These are phyloP conservation scores for Plasmodium vinckei DNA, from an alignment of 169 alveolate genomes.

Conservation along the genomic window DNA sequence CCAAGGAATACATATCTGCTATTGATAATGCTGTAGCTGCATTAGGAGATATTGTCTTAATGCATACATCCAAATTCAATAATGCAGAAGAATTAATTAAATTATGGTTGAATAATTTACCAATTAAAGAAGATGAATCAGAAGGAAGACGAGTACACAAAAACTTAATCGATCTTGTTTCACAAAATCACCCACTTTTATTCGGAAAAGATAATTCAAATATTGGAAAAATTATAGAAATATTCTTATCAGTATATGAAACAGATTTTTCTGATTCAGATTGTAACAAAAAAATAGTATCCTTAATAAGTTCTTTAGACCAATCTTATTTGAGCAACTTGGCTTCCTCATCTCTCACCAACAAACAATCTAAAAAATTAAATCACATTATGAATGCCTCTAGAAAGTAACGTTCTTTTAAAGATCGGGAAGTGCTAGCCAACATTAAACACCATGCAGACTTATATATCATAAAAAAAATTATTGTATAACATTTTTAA, in stretches of 20 bases:
- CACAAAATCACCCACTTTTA: constrained; percentile 83
- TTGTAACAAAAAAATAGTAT: constrained; percentile 82
- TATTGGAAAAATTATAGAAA: constrained; percentile 83
- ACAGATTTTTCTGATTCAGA: constrained; percentile 88
- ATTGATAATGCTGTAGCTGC: constrained; percentile 92
- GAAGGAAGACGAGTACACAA: constrained; percentile 89
- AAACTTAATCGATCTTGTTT: constrained; percentile 84
- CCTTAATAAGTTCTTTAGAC: constrained; percentile 83
- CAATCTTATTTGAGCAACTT: constrained; percentile 81
- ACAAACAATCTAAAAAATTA: constrained; percentile 81
- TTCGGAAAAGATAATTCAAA: constrained; percentile 87
- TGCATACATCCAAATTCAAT: constrained; percentile 82
- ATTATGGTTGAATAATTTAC: constrained; percentile 84
- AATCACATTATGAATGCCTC: constrained; percentile 71
- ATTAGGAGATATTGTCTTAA: constrained; percentile 85
- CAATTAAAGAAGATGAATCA: constrained; percentile 88
- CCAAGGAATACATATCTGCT: constrained; percentile 84
- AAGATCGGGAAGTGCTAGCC: neutral
- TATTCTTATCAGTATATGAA: constrained; percentile 87
- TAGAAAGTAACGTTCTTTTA: constrained; percentile 15
- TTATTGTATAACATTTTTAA: neutral
- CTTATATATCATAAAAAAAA: neutral
- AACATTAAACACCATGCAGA: neutral
- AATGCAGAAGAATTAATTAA: constrained; percentile 80
- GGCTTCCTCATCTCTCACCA: constrained; percentile 83